These are phyloP conservation scores for Teratosphaeria pseudoeucalypti DNA, from an alignment of 2,329 filamentous ascomycete genomes.

Conservation along the genomic window DNA sequence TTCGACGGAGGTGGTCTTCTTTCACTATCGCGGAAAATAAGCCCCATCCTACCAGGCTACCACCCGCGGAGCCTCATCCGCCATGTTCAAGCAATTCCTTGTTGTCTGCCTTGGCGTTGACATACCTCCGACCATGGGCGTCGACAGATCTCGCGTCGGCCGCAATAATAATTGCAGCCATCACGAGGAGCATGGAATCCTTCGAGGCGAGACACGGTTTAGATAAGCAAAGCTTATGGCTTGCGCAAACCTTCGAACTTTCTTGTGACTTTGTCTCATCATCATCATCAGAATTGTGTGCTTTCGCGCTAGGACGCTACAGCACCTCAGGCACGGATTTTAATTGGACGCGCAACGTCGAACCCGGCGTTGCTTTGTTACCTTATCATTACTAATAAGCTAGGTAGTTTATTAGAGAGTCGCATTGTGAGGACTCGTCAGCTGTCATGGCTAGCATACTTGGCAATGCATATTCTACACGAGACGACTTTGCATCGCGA, in stretches of 20 bases:
- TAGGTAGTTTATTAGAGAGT: background rate
- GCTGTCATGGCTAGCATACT: background rate
- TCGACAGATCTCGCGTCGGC: background rate
- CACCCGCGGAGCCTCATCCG: background rate
- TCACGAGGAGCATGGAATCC: background rate
- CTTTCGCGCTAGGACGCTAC: background rate
- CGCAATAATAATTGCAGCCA: background rate
- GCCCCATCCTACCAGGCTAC: background rate
- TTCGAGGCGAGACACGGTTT: background rate
- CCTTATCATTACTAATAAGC: too few species aligned
- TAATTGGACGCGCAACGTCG: background rate
- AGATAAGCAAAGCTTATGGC: background rate
- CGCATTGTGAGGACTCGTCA: background rate
- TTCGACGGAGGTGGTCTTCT: background rate
- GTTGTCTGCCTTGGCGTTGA: background rate
- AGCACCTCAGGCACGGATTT: background rate
- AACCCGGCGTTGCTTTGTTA: background rate
- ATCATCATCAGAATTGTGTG: background rate
- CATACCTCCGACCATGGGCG: background rate
- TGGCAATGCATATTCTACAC: background rate
- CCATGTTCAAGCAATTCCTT: background rate
- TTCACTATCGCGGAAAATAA: background rate
- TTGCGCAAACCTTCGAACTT: background rate
- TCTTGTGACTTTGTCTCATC: too few species aligned
- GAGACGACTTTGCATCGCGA: background rate